Evolutionary conservation across 805 yeast species (phyloP).

Genomic region (Ogataea ganodermae): DNA sequence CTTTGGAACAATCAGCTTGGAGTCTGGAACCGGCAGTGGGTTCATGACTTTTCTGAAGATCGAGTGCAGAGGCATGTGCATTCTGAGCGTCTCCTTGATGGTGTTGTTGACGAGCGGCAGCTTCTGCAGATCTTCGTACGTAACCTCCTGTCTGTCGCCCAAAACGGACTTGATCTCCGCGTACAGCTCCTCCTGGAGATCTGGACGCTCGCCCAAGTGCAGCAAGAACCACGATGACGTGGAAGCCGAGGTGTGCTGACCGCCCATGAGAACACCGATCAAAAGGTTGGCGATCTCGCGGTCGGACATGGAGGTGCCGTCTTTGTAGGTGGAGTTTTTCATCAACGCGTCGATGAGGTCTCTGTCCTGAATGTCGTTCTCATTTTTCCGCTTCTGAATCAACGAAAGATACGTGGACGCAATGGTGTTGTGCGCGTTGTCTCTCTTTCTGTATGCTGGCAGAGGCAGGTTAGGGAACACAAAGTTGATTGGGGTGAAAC

Average conservation of each 20-base stretch:
- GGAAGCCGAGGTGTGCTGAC: slow-evolving; percentile 96
- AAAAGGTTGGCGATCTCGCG: slow-evolving; percentile 89
- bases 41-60: slow-evolving; percentile 87
- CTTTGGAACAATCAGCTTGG: slow-evolving; percentile 77
- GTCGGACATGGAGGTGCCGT: slow-evolving; percentile 93
- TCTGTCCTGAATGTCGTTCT: slow-evolving; percentile 77
- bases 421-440: slow-evolving; percentile 81
- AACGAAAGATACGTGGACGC: slow-evolving; percentile 78
- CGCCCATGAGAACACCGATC: slow-evolving; percentile 98
- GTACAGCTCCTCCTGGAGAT: slow-evolving; percentile 78
- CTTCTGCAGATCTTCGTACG: slow-evolving; percentile 80
- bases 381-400: slow-evolving; percentile 69
- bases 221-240: slow-evolving; percentile 94
- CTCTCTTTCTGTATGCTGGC: slow-evolving; percentile 74
- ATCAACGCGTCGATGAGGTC: slow-evolving; percentile 89
- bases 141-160: slow-evolving; percentile 55
- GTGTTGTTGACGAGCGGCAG: slow-evolving; percentile 81
- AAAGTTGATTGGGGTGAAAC: slow-evolving; percentile 94
- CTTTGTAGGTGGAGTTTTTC: slow-evolving; percentile 83
- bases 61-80: slow-evolving; percentile 97
- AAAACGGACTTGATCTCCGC: slow-evolving; percentile 71
- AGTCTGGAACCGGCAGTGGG: slow-evolving; percentile 76
- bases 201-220: slow-evolving; percentile 86
- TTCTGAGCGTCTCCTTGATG: slow-evolving; percentile 90
- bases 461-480: slow-evolving; percentile 93